Percentiles rank a stretch among this genome's conserved stretches.
phyloP scores from a whole-genome alignment of 768 basidiomycete species.

The Panaeolus cyanescens region DNA sequence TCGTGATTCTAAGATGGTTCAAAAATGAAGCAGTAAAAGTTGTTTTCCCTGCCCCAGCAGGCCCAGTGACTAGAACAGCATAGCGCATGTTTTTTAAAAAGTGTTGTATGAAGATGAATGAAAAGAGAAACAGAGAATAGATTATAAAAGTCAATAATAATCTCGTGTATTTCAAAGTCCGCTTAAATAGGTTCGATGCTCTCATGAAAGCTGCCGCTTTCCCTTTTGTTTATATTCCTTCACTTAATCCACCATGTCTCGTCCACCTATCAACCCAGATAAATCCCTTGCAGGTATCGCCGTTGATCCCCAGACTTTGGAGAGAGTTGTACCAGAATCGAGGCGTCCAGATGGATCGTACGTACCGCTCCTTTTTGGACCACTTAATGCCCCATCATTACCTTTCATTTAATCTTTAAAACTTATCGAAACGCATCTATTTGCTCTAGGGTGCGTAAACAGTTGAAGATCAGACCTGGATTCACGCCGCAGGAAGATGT shows the following conservation, averaged over 20 bases:
- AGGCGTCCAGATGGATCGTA: slow-evolving; percentile 85
- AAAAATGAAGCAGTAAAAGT: slow-evolving; percentile 89
- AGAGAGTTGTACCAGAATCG: slow-evolving; percentile 88
- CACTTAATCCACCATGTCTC: slow-evolving; percentile 54
- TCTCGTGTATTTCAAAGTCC: slow-evolving; percentile 32
- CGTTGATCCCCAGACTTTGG: slow-evolving; percentile 81
- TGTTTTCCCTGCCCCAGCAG: slow-evolving; percentile 97
- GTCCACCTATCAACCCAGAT: slow-evolving; percentile 73
- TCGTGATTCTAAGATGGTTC: slow-evolving; percentile 83
- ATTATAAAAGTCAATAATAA: slow-evolving; percentile 13
- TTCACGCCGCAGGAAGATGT: slow-evolving; percentile 96
- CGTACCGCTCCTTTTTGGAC: slow-evolving; percentile 26
- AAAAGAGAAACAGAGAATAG: slow-evolving; percentile 4
- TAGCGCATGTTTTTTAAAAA: slow-evolving; percentile 66
- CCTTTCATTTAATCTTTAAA: slow-evolving; percentile 5
- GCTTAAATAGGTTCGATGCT: slow-evolving; percentile 16
- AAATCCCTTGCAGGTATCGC: slow-evolving; percentile 78
- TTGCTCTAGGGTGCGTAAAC: slow-evolving; percentile 72
- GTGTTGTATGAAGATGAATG: slow-evolving; percentile 3
- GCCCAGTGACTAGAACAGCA: slow-evolving; percentile 89
- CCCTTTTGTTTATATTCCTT: neutral
- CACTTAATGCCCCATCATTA: slow-evolving; percentile 10
- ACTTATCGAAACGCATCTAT: slow-evolving; percentile 12
- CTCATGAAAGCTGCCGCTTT: neutral
- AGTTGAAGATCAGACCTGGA: slow-evolving; percentile 87